Conservation (phyloP, 2,329 filamentous ascomycete species). For the Myriosclerotinia scirpicola region DNA sequence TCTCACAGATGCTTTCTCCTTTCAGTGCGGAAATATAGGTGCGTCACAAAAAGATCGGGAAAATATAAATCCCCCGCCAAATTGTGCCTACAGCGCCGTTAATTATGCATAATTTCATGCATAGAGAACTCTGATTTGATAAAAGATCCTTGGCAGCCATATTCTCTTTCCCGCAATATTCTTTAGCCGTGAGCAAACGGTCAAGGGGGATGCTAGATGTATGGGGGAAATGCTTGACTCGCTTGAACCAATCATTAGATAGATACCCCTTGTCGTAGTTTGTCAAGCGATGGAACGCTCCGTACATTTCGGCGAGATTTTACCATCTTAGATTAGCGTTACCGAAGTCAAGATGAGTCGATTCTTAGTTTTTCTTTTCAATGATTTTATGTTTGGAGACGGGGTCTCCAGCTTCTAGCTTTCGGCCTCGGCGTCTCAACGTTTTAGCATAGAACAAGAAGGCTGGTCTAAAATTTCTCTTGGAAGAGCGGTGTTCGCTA, state of each 20-base stretch:
- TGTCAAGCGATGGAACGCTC: background rate
- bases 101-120: slow-evolving; percentile 1
- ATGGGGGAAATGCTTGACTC: slow-evolving; percentile 8
- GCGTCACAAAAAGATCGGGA: slow-evolving; percentile 4
- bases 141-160: background rate
- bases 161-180: slow-evolving; percentile 1
- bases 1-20: background rate
- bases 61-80: background rate
- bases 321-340: background rate
- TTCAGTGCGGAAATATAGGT: background rate
- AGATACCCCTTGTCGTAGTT: background rate
- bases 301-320: background rate
- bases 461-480: background rate
- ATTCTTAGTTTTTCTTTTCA: no score
- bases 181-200: slow-evolving; percentile 17
- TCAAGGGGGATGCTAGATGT: background rate
- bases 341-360: background rate
- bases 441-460: background rate
- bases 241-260: slow-evolving; percentile 12
- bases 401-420: background rate
- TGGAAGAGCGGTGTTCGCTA: background rate
- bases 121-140: background rate
- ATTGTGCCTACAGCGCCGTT: background rate
- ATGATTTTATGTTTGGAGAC: background rate
- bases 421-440: background rate